Base-by-base conservation (phyloP, 352 stramenopile species). In the Globisporangium cederbergense region DNA sequence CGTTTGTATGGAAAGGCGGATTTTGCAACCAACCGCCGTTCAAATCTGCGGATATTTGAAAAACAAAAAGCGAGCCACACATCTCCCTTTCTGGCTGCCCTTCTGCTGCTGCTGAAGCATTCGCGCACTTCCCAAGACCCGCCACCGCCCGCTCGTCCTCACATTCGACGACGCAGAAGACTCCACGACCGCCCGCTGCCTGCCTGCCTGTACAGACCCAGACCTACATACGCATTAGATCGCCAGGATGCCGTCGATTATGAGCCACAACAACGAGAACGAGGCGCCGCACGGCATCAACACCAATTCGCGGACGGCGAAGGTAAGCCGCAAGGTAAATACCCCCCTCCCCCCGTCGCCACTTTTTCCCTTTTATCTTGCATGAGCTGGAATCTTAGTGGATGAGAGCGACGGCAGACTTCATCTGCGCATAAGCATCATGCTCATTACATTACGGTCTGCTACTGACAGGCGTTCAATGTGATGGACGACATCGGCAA, bases 261-360 rank as follows among this genome's bases (percentile, higher is more conserved):
- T 56, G 55, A 53, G 49, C 42, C 63, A 76, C 51, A 93, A 91
- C 73, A 91, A 93, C 58, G 83, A 93, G 70, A 93, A 93, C 62
- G 81, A 90, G 40, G 47, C 72, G 64, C 83, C 81, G 32, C 74
- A 83, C 62, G 62, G 59, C 32, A 71, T 4, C 16, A 47, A 66
- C 32, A 71, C 2, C 42, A 47, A 64, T 42, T 74, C 74, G 45
- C 81, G 77, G 32, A 71, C 71, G 22, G 71, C 72, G 68, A 93
- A 90, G 77, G 74, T 85, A 28, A 68, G 68, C 60, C 64, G 70
- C 58, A 67, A 73, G 67, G 70, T 78, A 60, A 46, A 40, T 53
- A 55, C 49, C 52, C 28, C 7, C 40, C n/a, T 20, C 36, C 22
- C 22, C 22, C 22, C 22, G 22, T 25, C 22, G 22, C 22, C 22